A percentile compares a stretch with the other conserved stretches of the same genome.
Conservation (phyloP, 441 rosid genomes). For the Mallotus japonicus region DNA sequence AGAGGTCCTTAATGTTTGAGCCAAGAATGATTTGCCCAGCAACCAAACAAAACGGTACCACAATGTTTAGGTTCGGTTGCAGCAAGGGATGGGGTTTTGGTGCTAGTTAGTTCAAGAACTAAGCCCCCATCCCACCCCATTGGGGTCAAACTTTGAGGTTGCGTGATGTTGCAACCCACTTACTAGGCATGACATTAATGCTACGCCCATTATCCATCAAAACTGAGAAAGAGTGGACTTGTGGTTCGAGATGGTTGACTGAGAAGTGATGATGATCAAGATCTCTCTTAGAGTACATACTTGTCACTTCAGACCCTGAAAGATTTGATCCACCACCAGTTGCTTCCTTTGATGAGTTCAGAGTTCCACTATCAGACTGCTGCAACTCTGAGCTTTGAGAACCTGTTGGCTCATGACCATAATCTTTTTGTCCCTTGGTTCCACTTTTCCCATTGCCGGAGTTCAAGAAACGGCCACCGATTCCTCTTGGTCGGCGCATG, state of each 20-base stretch:
- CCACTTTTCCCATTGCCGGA: conserved; percentile 31
- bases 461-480: conserved; percentile 85
- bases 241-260: conserved; percentile 27
- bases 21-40: conserved; percentile 98
- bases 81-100: conserved; percentile 25
- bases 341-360: conserved; percentile 50
- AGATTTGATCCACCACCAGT: conserved; percentile 38
- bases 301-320: conserved; percentile 74
- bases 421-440: conserved; percentile 33
- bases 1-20: conserved; percentile 43
- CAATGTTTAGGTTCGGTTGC: conserved; percentile 37
- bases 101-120: conserved; percentile 12
- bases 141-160: conserved; percentile 46
- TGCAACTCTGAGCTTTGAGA: conserved; percentile 77
- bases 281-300: conserved; percentile 45
- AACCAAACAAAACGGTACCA: conserved; percentile 41
- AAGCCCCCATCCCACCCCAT: conserved; percentile 30
- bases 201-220: conserved; percentile 41
- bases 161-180: conserved; percentile 65
- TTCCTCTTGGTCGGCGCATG: conserved; percentile 87
- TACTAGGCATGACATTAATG: conserved; percentile 43
- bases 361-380: conserved; percentile 57
- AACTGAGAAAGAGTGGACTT: conserved; percentile 46
- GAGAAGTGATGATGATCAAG: conserved; percentile 28
- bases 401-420: conserved; percentile 41